Evolutionary conservation across 2,329 filamentous ascomycete species (phyloP).

Genomic region (Diaporthe sp.): DNA sequence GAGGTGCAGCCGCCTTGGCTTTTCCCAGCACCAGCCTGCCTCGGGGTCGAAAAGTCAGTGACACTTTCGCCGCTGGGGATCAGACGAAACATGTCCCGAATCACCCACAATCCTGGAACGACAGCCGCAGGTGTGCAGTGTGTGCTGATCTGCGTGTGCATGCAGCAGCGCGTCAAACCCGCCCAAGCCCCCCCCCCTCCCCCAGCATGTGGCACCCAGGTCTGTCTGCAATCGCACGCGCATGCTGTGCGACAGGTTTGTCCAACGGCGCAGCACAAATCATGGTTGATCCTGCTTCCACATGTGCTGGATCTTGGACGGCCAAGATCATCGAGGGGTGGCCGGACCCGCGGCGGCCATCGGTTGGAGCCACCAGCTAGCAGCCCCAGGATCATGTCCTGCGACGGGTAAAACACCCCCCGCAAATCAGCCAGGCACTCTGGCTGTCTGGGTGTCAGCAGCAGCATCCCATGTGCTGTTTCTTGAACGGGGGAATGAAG

Average conservation of each 20-base stretch:
- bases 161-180: background rate
- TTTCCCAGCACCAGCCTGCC: background rate
- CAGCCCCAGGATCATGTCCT: background rate
- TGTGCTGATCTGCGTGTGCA: background rate
- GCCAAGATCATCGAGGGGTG: background rate
- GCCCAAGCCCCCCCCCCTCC: no score
- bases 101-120: background rate
- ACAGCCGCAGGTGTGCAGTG: background rate
- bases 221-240: background rate
- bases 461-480: no score
- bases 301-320: background rate
- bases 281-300: background rate
- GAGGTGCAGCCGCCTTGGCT: background rate
- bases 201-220: background rate
- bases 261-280: background rate
- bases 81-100: conserved; percentile 13
- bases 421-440: background rate
- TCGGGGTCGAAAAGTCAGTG: background rate
- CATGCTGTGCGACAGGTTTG: background rate
- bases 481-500: no score
- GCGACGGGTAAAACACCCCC: no score
- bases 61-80: background rate
- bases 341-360: background rate
- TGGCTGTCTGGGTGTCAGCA: no score
- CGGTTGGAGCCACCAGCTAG: background rate